A percentile compares a stretch with the other conserved stretches of the same genome.
Conservation (phyloP, 495 filamentous ascomycete species). For the Thermothielavioides terrestris region DNA sequence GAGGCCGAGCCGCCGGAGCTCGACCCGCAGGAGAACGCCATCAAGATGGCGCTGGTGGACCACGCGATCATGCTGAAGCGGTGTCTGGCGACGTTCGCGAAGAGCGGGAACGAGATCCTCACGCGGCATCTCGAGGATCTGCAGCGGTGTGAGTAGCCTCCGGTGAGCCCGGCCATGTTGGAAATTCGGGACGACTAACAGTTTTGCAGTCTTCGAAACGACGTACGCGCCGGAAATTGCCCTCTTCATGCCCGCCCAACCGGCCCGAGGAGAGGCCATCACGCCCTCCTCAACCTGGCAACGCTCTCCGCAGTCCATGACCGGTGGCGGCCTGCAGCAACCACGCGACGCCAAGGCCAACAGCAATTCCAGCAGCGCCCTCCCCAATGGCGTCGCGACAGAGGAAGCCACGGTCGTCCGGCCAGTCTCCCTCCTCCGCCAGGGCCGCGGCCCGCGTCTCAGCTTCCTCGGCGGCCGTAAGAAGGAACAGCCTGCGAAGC, state of each 20-base stretch:
- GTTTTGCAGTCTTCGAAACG: conserved; percentile 45
- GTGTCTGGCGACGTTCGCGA: conserved; percentile 60
- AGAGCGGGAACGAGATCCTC: conserved; percentile 47
- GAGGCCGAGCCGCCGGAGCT: conserved; percentile 44
- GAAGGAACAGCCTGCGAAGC: conserved; percentile 22
- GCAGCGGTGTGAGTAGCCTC: conserved; percentile 40
- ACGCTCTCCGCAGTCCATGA: conserved; percentile 26
- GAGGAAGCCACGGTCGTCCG: conserved; percentile 35
- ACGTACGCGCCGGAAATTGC: conserved; percentile 57
- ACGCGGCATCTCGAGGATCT: conserved; percentile 35
- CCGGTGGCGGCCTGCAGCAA: not conserved
- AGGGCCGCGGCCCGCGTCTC: conserved; percentile 37
- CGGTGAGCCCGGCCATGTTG: not conserved
- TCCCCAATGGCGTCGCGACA: conserved; percentile 25
- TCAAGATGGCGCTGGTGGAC: conserved; percentile 79
- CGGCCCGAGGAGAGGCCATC: conserved; percentile 22
- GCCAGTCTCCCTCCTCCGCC: conserved; percentile 32
- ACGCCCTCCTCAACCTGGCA: conserved; percentile 38
- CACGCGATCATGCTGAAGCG: conserved; percentile 82
- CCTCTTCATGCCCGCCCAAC: conserved; percentile 38
- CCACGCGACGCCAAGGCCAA: conserved; percentile 13
- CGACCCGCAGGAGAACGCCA: conserved; percentile 68
- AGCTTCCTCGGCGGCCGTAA: conserved; percentile 41
- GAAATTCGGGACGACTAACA: not conserved
- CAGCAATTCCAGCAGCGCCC: conserved; percentile 8